Evolutionary conservation across 257 asterid genomes (phyloP).

Genomic region (Solanum virginianum): DNA sequence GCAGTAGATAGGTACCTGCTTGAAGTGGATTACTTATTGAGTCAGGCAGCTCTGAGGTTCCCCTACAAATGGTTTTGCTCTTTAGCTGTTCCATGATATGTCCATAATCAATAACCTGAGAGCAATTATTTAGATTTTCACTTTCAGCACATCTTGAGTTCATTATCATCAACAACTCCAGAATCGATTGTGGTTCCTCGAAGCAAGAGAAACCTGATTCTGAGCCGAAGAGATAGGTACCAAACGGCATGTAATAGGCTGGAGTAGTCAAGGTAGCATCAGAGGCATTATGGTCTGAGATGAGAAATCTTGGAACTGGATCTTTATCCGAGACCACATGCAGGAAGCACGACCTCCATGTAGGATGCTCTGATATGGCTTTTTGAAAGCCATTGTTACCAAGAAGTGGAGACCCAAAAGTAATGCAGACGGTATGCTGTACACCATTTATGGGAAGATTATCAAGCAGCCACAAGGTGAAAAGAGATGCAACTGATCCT

Average conservation of each 20-base stretch:
- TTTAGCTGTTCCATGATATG: conserved; percentile 1
- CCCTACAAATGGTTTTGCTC: conserved; percentile 3
- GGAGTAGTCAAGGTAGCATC: background rate
- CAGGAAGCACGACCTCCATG: conserved; percentile 16
- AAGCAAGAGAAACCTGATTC: conserved; percentile 15
- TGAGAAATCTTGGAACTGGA: conserved; percentile 7
- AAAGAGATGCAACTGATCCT: conserved; percentile 23
- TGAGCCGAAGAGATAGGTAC: conserved; percentile 11
- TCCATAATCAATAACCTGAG: conserved; percentile 4
- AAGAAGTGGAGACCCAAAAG: conserved; percentile 18
- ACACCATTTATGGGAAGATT: background rate
- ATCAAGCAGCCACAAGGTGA: conserved; percentile 22
- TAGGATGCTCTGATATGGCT: conserved; percentile 3
- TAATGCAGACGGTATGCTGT: conserved; percentile 15
- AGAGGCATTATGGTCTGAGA: background rate
- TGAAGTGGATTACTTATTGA: conserved; percentile 6
- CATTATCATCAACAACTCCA: conserved; percentile 1
- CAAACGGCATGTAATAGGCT: conserved; percentile 7
- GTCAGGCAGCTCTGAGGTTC: background rate
- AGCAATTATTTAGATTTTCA: background rate
- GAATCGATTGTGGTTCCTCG: conserved; percentile 10
- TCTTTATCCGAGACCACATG: conserved; percentile 14
- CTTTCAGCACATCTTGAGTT: background rate
- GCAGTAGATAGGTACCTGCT: conserved; percentile 9
- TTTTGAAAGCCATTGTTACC: conserved; percentile 14